phyloP scores from a whole-genome alignment of 495 filamentous ascomycete species.

The Massariosphaeria phaeospora region DNA sequence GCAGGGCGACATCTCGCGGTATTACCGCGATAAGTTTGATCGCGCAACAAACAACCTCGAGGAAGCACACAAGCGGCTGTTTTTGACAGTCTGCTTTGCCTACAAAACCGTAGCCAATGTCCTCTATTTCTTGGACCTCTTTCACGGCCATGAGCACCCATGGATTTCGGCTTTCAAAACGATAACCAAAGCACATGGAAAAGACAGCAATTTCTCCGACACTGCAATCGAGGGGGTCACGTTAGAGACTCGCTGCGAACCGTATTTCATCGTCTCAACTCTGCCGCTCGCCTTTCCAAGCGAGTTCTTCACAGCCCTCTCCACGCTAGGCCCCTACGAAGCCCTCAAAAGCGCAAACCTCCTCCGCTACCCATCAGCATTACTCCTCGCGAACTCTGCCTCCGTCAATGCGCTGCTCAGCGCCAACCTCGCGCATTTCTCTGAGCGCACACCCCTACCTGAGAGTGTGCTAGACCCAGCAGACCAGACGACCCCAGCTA shows the following conservation, averaged over 20 bases:
- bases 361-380: no score
- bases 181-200: neutral
- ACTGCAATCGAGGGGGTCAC: neutral
- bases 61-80: neutral
- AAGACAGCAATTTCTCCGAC: neutral
- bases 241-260: no score
- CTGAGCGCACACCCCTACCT: no score
- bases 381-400: no score
- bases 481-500: no score
- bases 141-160: neutral
- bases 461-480: no score
- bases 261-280: constrained; percentile 13
- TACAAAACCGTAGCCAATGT: constrained; percentile 10
- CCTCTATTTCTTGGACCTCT: neutral
- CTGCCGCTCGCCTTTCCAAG: constrained; percentile 5
- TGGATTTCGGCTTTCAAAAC: neutral
- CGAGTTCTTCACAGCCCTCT: constrained; percentile 10
- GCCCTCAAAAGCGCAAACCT: no score
- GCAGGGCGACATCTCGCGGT: neutral
- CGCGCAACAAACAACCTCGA: neutral
- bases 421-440: no score
- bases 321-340: constrained; percentile 30
- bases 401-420: no score
- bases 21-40: constrained; percentile 5
- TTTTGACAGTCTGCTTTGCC: constrained; percentile 13